These are phyloP conservation scores for Pseudophaeomoniella oleicola DNA, from an alignment of 2,329 filamentous ascomycete genomes.

Conservation along the genomic window DNA sequence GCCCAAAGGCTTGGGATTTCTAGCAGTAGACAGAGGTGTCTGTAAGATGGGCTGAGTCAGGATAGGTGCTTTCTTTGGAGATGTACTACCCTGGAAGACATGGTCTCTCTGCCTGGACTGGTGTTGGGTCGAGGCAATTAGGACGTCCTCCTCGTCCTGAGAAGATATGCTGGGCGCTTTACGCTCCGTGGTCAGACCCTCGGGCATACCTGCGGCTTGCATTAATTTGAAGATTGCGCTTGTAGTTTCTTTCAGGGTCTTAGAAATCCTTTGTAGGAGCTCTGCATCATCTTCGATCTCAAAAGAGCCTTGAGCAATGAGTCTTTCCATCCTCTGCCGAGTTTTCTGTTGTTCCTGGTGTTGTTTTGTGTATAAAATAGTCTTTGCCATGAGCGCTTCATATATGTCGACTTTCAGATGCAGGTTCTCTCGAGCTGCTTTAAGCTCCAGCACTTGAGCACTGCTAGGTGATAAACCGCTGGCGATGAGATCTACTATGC, in stretches of 20 bases:
- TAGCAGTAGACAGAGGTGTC: neutral
- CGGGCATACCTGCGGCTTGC: neutral
- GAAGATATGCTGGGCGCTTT: neutral
- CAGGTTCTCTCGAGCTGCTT: slow-evolving; percentile 1
- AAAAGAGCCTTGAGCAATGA: slow-evolving; percentile 1
- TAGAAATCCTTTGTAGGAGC: neutral
- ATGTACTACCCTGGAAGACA: neutral
- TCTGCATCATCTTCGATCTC: slow-evolving; percentile 3
- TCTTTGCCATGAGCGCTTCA: neutral
- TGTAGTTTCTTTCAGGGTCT: neutral
- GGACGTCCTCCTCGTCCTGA: slow-evolving; percentile 5
- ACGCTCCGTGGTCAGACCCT: neutral
- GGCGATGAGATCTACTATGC: neutral
- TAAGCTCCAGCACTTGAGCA: neutral
- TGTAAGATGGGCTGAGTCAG: neutral
- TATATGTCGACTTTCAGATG: neutral
- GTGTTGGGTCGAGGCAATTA: slow-evolving; percentile 13
- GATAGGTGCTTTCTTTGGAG: neutral
- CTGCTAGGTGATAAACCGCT: neutral
- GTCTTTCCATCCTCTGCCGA: neutral
- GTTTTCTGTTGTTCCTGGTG: neutral
- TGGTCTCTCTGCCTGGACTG: neutral
- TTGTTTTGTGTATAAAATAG: neutral
- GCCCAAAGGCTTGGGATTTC: neutral
- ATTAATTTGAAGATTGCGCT: neutral